These are phyloP conservation scores for Spathaspora passalidarum DNA, from an alignment of 805 yeast species.

Conservation along the genomic window DNA sequence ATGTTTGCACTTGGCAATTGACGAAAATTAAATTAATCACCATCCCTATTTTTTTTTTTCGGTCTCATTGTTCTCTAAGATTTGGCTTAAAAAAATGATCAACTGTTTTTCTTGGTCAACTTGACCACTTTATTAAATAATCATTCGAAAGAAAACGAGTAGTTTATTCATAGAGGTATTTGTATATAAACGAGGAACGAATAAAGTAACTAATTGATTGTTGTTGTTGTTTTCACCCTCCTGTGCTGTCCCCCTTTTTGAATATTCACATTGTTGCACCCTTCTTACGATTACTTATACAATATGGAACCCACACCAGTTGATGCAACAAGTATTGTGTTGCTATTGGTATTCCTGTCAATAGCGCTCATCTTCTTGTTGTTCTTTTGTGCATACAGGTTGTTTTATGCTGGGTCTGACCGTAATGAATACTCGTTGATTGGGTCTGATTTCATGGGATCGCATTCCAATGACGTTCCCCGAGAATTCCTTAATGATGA, in stretches of 20 bases:
- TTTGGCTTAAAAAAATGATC: neutral
- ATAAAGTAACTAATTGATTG: neutral
- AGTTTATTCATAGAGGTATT: too few species aligned
- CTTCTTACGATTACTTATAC: too few species aligned
- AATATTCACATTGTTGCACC: neutral
- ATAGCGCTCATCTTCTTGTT: slow-evolving; percentile 8
- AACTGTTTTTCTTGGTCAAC: neutral
- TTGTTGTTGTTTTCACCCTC: neutral
- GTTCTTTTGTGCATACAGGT: slow-evolving; percentile 10
- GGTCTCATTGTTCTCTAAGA: neutral
- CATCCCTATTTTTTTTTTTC: neutral
- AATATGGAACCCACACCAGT: neutral
- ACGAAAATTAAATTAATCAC: neutral
- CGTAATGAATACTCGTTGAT: slow-evolving; percentile 12
- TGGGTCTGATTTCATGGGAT: slow-evolving; percentile 13
- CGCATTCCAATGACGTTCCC: slow-evolving; percentile 23
- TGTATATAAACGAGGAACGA: neutral
- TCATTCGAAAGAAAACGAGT: too few species aligned
- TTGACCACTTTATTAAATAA: neutral
- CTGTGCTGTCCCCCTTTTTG: neutral
- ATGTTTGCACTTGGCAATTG: neutral
- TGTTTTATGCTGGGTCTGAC: slow-evolving; percentile 6
- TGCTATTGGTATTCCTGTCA: slow-evolving; percentile 7
- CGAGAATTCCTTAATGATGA: slow-evolving; percentile 40
- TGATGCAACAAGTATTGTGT: slow-evolving; percentile 2